A percentile compares a stretch with the other conserved stretches of the same genome.
Conservation (phyloP, 2,329 filamentous ascomycete species). For the Arthrinium puccinioides region DNA sequence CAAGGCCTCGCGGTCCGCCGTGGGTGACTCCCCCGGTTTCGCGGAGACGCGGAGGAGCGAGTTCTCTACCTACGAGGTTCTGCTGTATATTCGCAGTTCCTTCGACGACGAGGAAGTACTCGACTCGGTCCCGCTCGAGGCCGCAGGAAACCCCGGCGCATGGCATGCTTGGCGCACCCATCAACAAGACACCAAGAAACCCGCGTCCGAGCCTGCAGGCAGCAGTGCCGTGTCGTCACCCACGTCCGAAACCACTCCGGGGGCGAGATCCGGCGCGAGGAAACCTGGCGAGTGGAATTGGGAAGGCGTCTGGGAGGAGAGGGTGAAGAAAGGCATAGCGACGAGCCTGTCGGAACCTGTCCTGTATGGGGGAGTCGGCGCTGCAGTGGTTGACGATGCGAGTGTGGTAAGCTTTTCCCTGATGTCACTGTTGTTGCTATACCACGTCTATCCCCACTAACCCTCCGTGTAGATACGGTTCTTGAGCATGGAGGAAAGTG, state of each 20-base stretch:
- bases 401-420: conserved; percentile 53
- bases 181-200: conserved; percentile 42
- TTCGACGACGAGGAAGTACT: conserved; percentile 74
- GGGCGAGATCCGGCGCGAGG: conserved; percentile 35
- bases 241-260: not conserved
- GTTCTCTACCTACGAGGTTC: conserved; percentile 57
- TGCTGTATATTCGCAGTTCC: conserved; percentile 74
- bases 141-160: conserved; percentile 81
- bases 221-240: conserved; percentile 13
- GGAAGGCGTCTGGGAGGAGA: conserved; percentile 93
- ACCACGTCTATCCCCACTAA: conserved; percentile 3
- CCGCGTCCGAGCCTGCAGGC: conserved; percentile 13
- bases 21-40: conserved; percentile 27
- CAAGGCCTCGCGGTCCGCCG: conserved; percentile 16
- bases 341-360: conserved; percentile 72
- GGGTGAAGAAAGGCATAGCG: conserved; percentile 72
- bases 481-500: conserved; percentile 52
- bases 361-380: conserved; percentile 60
- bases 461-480: conserved; percentile 52
- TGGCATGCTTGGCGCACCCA: conserved; percentile 90
- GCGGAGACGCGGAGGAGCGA: conserved; percentile 32
- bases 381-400: too few species aligned
- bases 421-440: not conserved
- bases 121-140: conserved; percentile 71
- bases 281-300: conserved; percentile 89